Base-by-base conservation (phyloP, 345 rosid species). In the Syzygium aqueum region DNA sequence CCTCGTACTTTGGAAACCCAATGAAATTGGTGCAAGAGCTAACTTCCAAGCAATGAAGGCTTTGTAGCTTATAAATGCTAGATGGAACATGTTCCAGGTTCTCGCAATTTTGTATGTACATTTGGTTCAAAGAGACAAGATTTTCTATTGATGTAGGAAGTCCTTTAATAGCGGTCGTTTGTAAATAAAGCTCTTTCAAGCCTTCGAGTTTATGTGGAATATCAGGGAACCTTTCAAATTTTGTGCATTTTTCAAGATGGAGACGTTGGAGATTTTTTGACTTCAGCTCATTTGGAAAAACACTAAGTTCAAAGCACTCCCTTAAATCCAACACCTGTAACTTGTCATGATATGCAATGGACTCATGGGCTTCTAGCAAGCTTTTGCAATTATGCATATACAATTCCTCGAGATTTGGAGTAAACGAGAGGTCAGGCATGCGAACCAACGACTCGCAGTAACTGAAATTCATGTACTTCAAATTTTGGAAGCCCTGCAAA, bases 231-330 rank as follows among this genome's bases (percentile, higher is more conserved):
- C 1, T 56, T 56, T 56, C 61, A 56, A 56, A 1, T 1, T 56
- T 56, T 56, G 0, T 8, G 61, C 61, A 8, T 0, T 0, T 0
- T 0, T 0, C 0, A 8, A 56, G 2, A 22, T 0, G 3, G 61
- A 56, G 5, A 21, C 0, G 0, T 0, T 0, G 1, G 13, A 56
- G 61, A 23, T 23, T 56, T 23, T 56, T 56, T 23, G n/a, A 22
- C n/a, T 22, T 23, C 27, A 56, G 13, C 61, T 8, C 61, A 2
- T 23, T 56, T 3, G 61, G 0, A 1, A 56, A 3, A 56, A 1
- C 10, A 56, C 61, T 1, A 56, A 56, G 61, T 56, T 56, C 8
- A 9, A 2, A 1, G 57, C 57, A 54, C 0, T 0, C 2, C 0
- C 3, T 0, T 19, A 54, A 21, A 54, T 54, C 3, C 59, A 54